Evolutionary conservation across 352 stramenopile genomes (phyloP), one percentile per base, ranked within the genome.

Genomic region (Phytophthora tentaculata): DNA sequence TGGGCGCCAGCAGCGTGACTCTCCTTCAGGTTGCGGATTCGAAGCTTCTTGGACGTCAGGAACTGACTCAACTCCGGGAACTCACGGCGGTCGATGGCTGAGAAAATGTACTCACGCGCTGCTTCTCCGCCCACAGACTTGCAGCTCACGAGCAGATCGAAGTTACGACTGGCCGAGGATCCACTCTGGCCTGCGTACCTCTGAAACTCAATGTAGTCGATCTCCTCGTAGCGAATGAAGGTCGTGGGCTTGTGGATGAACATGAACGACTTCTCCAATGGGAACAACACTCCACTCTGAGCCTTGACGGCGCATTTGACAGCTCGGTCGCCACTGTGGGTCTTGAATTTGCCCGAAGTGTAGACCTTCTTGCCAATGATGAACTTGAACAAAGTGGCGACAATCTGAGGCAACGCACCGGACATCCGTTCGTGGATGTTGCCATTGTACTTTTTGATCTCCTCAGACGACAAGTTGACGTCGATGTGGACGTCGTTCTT

Each of bases 221-320:
- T 96, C 80, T 99, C 97, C 68, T 99, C 97, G 81, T 99, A 99
- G 59, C 94, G 92, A 78, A 99, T 98, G 64, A 99, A 92, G 22
- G 98, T 95, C 58, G 97, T 98, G 22, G 98, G 98, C 78, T 99
- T 99, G 88, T 99, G 97, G 72, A 99, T 99, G 74, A 99, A 99
- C 83, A 99, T 98, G 79, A 99, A 99, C 70, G 96, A 98, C 81
- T 97, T 99, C 67, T 99, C 96, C 14, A 99, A 79, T 29, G 97
- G 97, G 76, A 99, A 99, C 13, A 99, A 83, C 59, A 98, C 87
- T 23, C 98, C 98, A 67, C 97, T 97, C 75, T 98, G 98, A 23
- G 97, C 97, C 53, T 97, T 98, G 52, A 98, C 80, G 37, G 92
- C 86, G 61, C 92, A 98, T 57, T 96, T 96, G 64, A 98, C 84